Conservation (phyloP, 805 yeast species). For the Barnettozyma botsteinii region DNA sequence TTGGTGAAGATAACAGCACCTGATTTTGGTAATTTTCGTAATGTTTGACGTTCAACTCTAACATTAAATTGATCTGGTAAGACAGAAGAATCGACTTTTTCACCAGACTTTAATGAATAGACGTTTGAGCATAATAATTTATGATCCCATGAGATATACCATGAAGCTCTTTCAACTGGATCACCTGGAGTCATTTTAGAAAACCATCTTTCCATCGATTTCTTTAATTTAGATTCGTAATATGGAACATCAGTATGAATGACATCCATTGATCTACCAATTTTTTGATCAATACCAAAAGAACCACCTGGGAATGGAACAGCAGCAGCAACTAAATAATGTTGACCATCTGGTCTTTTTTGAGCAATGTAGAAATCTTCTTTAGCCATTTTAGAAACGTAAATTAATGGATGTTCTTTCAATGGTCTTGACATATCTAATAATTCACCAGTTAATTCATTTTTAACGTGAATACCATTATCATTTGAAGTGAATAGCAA, state of each 20-base stretch:
- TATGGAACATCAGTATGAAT: slow-evolving; percentile 69
- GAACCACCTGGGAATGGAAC: slow-evolving; percentile 80
- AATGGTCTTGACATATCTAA: slow-evolving; percentile 56
- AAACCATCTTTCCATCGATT: slow-evolving; percentile 72
- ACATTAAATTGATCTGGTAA: slow-evolving; percentile 53
- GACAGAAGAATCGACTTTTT: slow-evolving; percentile 39
- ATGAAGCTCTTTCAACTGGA: slow-evolving; percentile 69
- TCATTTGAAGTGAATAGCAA: slow-evolving; percentile 46
- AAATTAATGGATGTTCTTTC: slow-evolving; percentile 57
- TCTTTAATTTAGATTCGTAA: slow-evolving; percentile 56
- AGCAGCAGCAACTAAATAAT: slow-evolving; percentile 65
- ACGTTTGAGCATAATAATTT: slow-evolving; percentile 51
- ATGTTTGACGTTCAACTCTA: slow-evolving; percentile 68
- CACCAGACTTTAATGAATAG: slow-evolving; percentile 42
- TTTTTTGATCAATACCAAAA: slow-evolving; percentile 53
- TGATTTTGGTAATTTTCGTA: slow-evolving; percentile 60
- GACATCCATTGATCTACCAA: slow-evolving; percentile 56
- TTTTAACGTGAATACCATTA: slow-evolving; percentile 47
- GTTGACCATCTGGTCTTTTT: slow-evolving; percentile 49
- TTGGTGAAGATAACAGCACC: slow-evolving; percentile 66
- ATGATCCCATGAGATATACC: slow-evolving; percentile 74
- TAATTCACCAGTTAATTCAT: slow-evolving; percentile 56
- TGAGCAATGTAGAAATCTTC: slow-evolving; percentile 67
- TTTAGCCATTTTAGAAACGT: slow-evolving; percentile 63
- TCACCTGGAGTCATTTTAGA: slow-evolving; percentile 51